Base-by-base conservation (phyloP, 257 asterid species). In the Solanum pennellii region DNA sequence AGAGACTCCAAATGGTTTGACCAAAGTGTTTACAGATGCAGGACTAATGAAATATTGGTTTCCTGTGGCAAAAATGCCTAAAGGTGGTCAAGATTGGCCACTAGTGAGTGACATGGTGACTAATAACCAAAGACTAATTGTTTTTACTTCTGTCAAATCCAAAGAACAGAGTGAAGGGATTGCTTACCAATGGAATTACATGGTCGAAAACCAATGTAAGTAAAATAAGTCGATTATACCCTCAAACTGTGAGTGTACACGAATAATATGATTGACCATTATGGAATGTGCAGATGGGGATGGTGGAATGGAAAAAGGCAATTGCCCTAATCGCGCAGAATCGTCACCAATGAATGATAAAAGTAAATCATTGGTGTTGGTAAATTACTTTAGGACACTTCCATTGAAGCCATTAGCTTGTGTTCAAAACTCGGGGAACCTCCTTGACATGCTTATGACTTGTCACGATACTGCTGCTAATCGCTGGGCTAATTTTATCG, bases 101-200 rank as follows among this genome's bases (percentile, higher is more conserved):
- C 91, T 93, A 7, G 99, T 95, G 7, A 86, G 88, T 62, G 94
- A 95, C 45, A 96, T 96, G 98, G 93, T 93, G 0, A 89, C 96
- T 18, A 86, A 73, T 5, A 96, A 95, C 86, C 98, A 94, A 84
- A 92, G 98, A 86, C 93, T 95, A 12, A 75, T 94, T 15, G 98
- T 95, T 8, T 96, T 95, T 41, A 96, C 98, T 79, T 96, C 99
- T 3, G 44, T 77, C 0, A 39, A 84, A 47, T 90, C 96, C 10
- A 96, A 96, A 92, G 97, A 96, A 87, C 59, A 69, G 84, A 92
- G 92, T 35, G 98, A 96, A 89, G 95, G 98, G 39, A 95, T 96
- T 82, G 99, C 98, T 35, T 92, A 93, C 80, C 99, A 96, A 59
- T 96, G 99, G 99, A 96, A 95, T 89, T 96, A 94, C 94, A 96